These are phyloP conservation scores for Mucor saturninus DNA, from an alignment of 371 early-diverging fungal species.

Conservation along the genomic window DNA sequence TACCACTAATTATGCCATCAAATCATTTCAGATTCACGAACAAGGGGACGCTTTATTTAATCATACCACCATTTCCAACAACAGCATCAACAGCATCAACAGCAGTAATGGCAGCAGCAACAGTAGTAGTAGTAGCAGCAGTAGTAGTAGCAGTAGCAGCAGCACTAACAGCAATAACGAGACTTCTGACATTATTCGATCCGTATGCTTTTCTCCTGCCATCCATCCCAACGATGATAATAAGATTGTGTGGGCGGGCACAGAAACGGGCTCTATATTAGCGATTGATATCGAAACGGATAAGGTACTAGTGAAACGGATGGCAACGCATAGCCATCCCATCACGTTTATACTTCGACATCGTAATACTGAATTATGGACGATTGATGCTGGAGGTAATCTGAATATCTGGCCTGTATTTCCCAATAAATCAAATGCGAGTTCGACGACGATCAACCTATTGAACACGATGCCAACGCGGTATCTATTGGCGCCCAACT, in stretches of 20 bases:
- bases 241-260: conserved; percentile 12
- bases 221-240: background rate
- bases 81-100: too few relatives aligned
- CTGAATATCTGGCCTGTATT: conserved; percentile 64
- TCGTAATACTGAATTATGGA: conserved; percentile 57
- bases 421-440: background rate
- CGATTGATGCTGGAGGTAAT: conserved; percentile 68
- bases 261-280: conserved; percentile 6
- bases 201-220: conserved; percentile 7
- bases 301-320: conserved; percentile 1
- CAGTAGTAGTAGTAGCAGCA: too few relatives aligned
- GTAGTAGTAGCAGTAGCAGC: too few relatives aligned
- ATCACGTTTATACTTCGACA: conserved; percentile 63
- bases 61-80: background rate
- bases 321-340: conserved; percentile 16
- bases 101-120: too few relatives aligned
- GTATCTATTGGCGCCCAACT: background rate
- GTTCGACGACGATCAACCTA: background rate
- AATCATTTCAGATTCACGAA: background rate
- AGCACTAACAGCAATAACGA: too few relatives aligned
- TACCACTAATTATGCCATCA: background rate
- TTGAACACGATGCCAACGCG: background rate
- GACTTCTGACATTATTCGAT: conserved; percentile 1
- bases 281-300: background rate
- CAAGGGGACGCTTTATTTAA: background rate